These are phyloP conservation scores for Gentiana straminea DNA, from an alignment of 257 asterid genomes.

Conservation along the genomic window DNA sequence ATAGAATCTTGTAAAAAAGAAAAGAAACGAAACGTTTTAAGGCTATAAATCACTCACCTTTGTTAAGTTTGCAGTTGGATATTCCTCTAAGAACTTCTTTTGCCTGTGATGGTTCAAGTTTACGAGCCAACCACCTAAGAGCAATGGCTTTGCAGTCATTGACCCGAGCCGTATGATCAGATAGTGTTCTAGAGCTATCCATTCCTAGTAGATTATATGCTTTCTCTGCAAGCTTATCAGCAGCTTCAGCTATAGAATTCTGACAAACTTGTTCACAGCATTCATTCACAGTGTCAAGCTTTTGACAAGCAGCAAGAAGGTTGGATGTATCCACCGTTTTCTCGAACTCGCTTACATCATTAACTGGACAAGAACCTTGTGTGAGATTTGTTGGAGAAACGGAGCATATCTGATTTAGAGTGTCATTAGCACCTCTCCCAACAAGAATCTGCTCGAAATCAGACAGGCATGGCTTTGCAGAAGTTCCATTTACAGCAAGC, in stretches of 20 bases:
- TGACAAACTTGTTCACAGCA: slow-evolving; percentile 93
- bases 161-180: slow-evolving; percentile 57
- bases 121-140: slow-evolving; percentile 87
- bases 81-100: slow-evolving; percentile 82
- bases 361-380: slow-evolving; percentile 85
- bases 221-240: slow-evolving; percentile 64
- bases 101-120: slow-evolving; percentile 73
- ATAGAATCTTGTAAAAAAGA: background rate
- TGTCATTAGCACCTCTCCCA: slow-evolving; percentile 78
- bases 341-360: slow-evolving; percentile 65
- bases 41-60: slow-evolving; percentile 39
- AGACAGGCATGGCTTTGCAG: slow-evolving; percentile 69
- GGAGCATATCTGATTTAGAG: slow-evolving; percentile 65
- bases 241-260: slow-evolving; percentile 77
- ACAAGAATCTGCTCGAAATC: slow-evolving; percentile 75
- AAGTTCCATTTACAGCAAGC: slow-evolving; percentile 62
- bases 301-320: slow-evolving; percentile 77
- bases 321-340: slow-evolving; percentile 50
- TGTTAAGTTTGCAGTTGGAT: slow-evolving; percentile 84
- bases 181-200: slow-evolving; percentile 39
- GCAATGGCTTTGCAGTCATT: slow-evolving; percentile 73
- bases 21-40: background rate
- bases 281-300: slow-evolving; percentile 75
- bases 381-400: slow-evolving; percentile 70
- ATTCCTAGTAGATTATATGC: slow-evolving; percentile 47